Evolutionary conservation across 768 basidiomycete species (phyloP), one percentile per base, ranked within the genome.

Genomic region (Phaeotremella fagi): DNA sequence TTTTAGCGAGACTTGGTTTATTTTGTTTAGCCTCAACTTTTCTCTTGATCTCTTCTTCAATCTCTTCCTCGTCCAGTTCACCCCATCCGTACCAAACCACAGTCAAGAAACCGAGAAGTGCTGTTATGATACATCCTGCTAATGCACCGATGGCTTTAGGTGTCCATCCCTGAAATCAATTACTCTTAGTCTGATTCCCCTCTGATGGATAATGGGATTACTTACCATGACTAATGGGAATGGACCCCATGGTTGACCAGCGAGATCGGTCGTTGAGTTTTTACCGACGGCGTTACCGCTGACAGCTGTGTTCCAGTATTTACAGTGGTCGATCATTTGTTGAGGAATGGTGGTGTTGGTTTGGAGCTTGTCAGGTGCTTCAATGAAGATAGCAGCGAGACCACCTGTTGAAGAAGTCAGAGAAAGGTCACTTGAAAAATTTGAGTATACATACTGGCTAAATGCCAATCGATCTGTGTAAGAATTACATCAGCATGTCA

Each of bases 271-370:
- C 14, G 82, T 74, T 20, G 82, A 83, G 51, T 64, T 66, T 2
- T 80, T 80, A 0, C 94, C 94, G 12, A 88, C 94, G 0, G 89
- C 90, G 73, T 99, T 99, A 11, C 94, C 94, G 0, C 80, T 81
- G 3, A 75, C 75, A 0, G 83, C 82, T 36, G 80, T 68, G 9
- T 81, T 80, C 35, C 81, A 82, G 23, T 80, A 77, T 1, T 77
- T 72, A 73, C 94, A 99, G 56, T 97, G 85, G 56, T 90, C 83
- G 48, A 76, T 76, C 63, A 94, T 59, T 31, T 60, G 72, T 11
- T 81, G 78, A 0, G 90, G 90, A 9, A 76, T 53, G 7, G 62
- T 57, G 24, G 85, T 69, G 15, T 53, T 74, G 42, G 55, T 54
- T 70, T 94, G 90, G 2, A 82, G 80, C 44, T 80, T 63, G 4